Evolutionary conservation across 768 basidiomycete species (phyloP).

Genomic region (Terana coerulea): DNA sequence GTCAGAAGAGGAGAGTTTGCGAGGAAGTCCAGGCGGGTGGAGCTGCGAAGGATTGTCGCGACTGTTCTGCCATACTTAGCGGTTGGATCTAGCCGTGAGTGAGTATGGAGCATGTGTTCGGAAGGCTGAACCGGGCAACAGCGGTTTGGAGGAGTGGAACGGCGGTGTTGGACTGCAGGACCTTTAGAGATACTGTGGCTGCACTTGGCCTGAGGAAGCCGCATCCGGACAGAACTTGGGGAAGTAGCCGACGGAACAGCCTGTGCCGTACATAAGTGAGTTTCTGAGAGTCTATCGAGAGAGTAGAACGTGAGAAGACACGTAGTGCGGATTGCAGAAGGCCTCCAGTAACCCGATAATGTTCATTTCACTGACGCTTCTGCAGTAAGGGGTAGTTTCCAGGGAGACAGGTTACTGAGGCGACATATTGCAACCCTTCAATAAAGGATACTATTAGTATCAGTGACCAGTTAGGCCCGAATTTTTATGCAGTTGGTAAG

Average conservation of each 20-base stretch:
- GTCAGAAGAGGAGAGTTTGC: not conserved
- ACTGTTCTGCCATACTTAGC: conserved; percentile 4
- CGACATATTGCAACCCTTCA: no score
- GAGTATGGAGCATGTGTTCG: not conserved
- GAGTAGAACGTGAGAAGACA: no score
- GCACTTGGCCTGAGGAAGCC: conserved; percentile 9
- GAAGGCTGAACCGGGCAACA: conserved; percentile 6
- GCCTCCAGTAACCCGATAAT: no score
- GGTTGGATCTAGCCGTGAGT: conserved; percentile 9
- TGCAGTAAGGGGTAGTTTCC: no score
- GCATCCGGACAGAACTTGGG: conserved; percentile 2
- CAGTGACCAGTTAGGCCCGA: no score
- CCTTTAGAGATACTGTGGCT: not conserved
- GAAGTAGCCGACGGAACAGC: not conserved
- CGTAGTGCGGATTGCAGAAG: no score
- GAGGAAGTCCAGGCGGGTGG: not conserved
- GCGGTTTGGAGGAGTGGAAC: conserved; percentile 2
- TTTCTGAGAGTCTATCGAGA: no score
- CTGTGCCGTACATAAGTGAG: not conserved
- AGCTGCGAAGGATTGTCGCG: not conserved
- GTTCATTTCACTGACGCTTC: no score
- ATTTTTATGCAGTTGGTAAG: no score
- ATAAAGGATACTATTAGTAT: no score
- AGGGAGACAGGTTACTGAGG: no score
- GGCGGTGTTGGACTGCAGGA: not conserved